Conservation (phyloP, 2,329 filamentous ascomycete species). For the Monosporascus sp. region DNA sequence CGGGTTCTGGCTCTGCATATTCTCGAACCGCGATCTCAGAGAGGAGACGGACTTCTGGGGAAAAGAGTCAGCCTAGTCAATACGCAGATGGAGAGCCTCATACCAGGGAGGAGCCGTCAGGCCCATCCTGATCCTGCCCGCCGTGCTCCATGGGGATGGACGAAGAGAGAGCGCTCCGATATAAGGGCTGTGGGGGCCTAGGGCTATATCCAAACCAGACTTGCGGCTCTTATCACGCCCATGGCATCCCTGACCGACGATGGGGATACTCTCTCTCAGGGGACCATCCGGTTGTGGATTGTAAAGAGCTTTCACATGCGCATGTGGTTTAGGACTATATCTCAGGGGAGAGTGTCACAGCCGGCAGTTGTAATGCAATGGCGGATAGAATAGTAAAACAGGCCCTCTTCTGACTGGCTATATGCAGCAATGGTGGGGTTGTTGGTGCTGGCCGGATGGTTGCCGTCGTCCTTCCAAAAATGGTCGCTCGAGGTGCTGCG, state of each 20-base stretch:
- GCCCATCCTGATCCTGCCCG: conserved; percentile 53
- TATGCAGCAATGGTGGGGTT: background rate
- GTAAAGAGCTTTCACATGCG: no score
- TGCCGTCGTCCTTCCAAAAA: background rate
- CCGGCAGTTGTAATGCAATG: no score
- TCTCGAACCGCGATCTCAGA: conserved; percentile 75
- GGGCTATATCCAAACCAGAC: background rate
- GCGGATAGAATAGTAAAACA: no score
- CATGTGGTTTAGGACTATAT: no score
- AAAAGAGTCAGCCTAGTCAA: background rate
- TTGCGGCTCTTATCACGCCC: conserved; percentile 9
- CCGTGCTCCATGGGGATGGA: conserved; percentile 36
- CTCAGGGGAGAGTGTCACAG: no score
- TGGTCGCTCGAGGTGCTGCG: background rate
- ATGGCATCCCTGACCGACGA: conserved; percentile 15
- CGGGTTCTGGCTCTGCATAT: conserved; percentile 53
- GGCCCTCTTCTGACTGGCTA: background rate
- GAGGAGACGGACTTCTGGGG: conserved; percentile 74
- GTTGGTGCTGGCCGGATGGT: background rate
- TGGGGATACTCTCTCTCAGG: background rate
- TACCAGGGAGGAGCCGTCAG: conserved; percentile 73
- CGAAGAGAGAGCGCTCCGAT: conserved; percentile 15
- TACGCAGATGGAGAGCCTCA: conserved; percentile 25
- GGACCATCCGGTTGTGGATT: conserved; percentile 10
- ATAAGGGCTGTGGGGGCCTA: conserved; percentile 15